phyloP scores from a whole-genome alignment of 352 stramenopile species.

The Phytophthora pluvialis region DNA sequence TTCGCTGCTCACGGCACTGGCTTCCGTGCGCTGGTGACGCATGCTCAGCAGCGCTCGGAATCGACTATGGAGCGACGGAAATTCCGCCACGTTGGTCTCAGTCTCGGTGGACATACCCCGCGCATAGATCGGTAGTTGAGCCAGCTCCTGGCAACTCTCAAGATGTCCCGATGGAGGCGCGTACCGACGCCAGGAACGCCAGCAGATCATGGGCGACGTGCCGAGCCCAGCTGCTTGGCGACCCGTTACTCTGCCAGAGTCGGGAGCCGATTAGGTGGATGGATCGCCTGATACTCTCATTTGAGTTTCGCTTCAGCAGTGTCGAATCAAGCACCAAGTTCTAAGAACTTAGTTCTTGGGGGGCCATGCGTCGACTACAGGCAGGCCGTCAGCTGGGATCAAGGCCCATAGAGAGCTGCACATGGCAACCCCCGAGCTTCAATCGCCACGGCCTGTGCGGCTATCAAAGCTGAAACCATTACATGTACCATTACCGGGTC shows the following conservation, averaged over 20 bases:
- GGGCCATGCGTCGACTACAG: too few relatives aligned
- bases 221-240: neutral
- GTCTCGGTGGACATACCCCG: constrained; percentile 24
- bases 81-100: constrained; percentile 14
- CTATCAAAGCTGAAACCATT: too few relatives aligned
- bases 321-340: too few relatives aligned
- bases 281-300: too few relatives aligned
- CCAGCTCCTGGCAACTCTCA: constrained; percentile 12
- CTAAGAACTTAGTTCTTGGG: too few relatives aligned
- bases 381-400: too few relatives aligned
- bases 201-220: constrained; percentile 18
- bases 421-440: too few relatives aligned
- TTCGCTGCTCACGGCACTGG: neutral
- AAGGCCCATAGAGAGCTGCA: too few relatives aligned
- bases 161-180: neutral
- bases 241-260: constrained; percentile 4
- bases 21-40: constrained; percentile 6
- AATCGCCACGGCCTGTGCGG: too few relatives aligned
- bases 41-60: constrained; percentile 19
- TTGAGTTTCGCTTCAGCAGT: too few relatives aligned
- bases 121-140: constrained; percentile 26
- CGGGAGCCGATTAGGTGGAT: neutral
- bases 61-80: constrained; percentile 8
- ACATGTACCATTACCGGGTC: too few relatives aligned
- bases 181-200: constrained; percentile 16